Evolutionary conservation across 257 asterid species (phyloP), one percentile per base, ranked within the genome.

Genomic region (Orobanche coerulescens): DNA sequence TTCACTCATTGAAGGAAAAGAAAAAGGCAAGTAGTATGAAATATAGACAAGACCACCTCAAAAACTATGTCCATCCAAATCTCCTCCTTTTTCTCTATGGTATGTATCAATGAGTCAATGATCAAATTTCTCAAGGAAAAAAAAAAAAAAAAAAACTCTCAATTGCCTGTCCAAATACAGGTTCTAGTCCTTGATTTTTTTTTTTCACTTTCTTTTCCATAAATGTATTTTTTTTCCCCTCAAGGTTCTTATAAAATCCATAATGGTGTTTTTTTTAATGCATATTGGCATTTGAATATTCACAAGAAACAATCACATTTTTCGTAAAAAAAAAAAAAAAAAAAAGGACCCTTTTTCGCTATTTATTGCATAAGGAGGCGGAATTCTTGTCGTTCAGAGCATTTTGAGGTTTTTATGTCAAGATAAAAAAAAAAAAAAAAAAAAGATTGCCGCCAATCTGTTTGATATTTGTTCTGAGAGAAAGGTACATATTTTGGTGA

Each of bases 31-130:
- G 39, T 19, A 19, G 36, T 30, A 30, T 2, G 36, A 15, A 43
- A 18, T 18, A 46, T 13, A 46, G 18, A 43, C n/a, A 15, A 30
- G 42, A 50, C 14, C 15, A 42, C 47, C 61, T 58, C 42, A 26
- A 72, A 33, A 33, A 31, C 6, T 14, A 4, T 57, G 65, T 59
- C 88, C 95, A 79, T 71, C 36, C 53, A 72, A 76, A 70, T 68
- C 52, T 64, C 75, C 85, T n/a, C 74, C 70, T 75, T 12, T 79
- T 78, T 82, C 75, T 73, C 84, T 82, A 80, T 71, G 79, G 79
- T 18, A n/a, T n/a, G n/a, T n/a, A n/a, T n/a, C n/a, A n/a, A n/a
- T n/a, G n/a, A 77, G 11, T 53, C 57, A 74, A 65, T 51, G 58
- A 69, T 63, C 67, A 74, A 71, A 74, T 71, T 62, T 58, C 39